Base-by-base conservation (phyloP, 2,329 filamentous ascomycete genomes). In the Arthroderma sp. region DNA sequence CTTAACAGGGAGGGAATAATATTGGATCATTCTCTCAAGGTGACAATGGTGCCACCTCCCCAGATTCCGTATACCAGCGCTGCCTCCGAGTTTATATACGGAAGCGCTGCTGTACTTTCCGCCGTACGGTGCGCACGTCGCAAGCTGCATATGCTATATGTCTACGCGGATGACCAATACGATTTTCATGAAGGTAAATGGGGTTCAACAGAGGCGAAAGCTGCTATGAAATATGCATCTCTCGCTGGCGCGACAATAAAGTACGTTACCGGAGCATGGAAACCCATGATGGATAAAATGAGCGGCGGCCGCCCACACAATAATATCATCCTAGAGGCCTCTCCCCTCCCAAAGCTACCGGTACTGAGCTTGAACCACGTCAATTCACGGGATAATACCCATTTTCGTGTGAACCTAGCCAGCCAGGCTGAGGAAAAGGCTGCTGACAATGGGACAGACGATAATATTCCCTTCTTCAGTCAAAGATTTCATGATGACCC, bases 41-140 rank as follows among this genome's bases (percentile, higher is more conserved):
- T 47, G 15, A 44, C 29, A 6, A 7, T 29, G 38, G 61, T 52
- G 47, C 58, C 65, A 1, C 68, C 68, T 0, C 47, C 64, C 3
- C 59, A 66, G 5, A 71, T 83, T 11, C 77, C 78, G 1, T 81
- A 89, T 58, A 86, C 85, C 0, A 93, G 86, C 0, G 83, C 89
- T 0, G 85, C 86, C 4, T 94, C 88, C 0, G 83, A 94, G 50
- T 96, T 95, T 54, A 70, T 98, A 2, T 96, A 94, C 58, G 91
- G 91, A 4, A 77, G 75, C 38, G 84, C 83, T 2, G 79, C 85
- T 1, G 86, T 96, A 22, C 73, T 83, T 50, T 83, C 88, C 15
- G 88, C 87, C 0, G 68, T 98, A 15, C 78, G 73, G 52, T 75
- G 77, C 38, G 70, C 70, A 7, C 73, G 78, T 31, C 79, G 91